phyloP scores from a whole-genome alignment of 768 basidiomycete genomes.

The Termitomyces bulborhizus region DNA sequence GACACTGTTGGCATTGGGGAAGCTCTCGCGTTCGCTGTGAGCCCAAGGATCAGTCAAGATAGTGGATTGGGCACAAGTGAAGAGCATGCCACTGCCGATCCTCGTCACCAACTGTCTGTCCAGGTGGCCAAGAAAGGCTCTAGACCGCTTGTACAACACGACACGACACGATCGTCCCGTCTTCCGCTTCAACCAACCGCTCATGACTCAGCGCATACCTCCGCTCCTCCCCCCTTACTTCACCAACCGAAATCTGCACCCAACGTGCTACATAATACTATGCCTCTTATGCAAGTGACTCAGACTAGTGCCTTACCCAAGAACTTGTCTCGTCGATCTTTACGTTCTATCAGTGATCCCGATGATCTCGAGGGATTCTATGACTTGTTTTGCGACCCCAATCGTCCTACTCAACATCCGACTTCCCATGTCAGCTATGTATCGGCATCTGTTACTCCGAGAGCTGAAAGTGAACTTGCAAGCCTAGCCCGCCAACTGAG shows the following conservation, averaged over 20 bases:
- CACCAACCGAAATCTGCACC: conserved; percentile 7
- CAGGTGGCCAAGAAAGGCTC: conserved; percentile 9
- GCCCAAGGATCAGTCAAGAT: conserved; percentile 21
- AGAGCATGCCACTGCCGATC: conserved; percentile 20
- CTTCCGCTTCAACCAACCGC: conserved; percentile 10
- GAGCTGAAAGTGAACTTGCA: conserved; percentile 40
- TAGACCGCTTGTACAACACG: conserved; percentile 31
- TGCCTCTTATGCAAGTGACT: not conserved
- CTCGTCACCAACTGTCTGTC: conserved; percentile 5
- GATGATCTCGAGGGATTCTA: conserved; percentile 72
- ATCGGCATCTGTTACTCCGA: conserved; percentile 16
- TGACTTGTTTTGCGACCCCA: conserved; percentile 66
- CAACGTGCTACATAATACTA: conserved; percentile 1
- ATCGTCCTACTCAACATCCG: conserved; percentile 11
- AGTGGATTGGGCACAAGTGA: conserved; percentile 47
- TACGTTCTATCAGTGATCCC: conserved; percentile 49
- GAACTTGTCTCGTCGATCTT: conserved; percentile 36
- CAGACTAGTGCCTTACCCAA: conserved; percentile 14
- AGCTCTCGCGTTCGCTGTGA: conserved; percentile 45
- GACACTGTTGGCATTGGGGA: conserved; percentile 59
- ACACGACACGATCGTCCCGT: conserved; percentile 24
- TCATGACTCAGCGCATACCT: conserved; percentile 17
- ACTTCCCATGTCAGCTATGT: conserved; percentile 2
- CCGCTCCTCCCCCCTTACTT: conserved; percentile 15
- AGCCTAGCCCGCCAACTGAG: conserved; percentile 45